Conservation (phyloP, 129 eudicot species). For the Escallonia rubra region DNA sequence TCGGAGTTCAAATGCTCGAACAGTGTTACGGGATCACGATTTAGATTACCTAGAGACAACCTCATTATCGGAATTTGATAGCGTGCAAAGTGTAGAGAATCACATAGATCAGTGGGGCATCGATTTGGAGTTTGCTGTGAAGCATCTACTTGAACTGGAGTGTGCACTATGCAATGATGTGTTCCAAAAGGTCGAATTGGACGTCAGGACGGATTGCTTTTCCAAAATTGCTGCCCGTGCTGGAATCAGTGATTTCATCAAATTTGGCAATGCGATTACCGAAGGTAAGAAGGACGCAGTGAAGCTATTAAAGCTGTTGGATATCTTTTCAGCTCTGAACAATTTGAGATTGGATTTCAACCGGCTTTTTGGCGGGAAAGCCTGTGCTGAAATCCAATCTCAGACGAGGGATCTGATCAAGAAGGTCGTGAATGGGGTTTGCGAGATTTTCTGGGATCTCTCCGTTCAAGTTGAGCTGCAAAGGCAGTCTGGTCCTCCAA, state of each 20-base stretch:
- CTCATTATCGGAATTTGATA: slow-evolving; percentile 45
- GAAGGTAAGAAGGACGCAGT: slow-evolving; percentile 73
- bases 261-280: slow-evolving; percentile 51
- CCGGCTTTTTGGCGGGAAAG: slow-evolving; percentile 50
- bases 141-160: slow-evolving; percentile 52
- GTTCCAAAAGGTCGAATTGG: slow-evolving; percentile 24
- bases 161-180: slow-evolving; percentile 43
- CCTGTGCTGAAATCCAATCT: slow-evolving; percentile 48
- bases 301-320: slow-evolving; percentile 65
- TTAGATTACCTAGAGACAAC: slow-evolving; percentile 43
- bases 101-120: slow-evolving; percentile 59
- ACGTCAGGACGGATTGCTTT: slow-evolving; percentile 44
- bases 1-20: slow-evolving; percentile 33
- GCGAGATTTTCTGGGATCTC: slow-evolving; percentile 64
- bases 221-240: slow-evolving; percentile 46
- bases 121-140: slow-evolving; percentile 67
- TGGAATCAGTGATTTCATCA: slow-evolving; percentile 51
- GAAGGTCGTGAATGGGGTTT: slow-evolving; percentile 56
- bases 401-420: slow-evolving; percentile 67
- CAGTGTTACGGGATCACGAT: slow-evolving; percentile 44
- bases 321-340: slow-evolving; percentile 50
- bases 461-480: slow-evolving; percentile 63
- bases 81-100: slow-evolving; percentile 45
- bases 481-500: slow-evolving; percentile 50
- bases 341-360: slow-evolving; percentile 65